Evolutionary conservation across 75 land plant genomes (phyloP).

Genomic region (Chamaecyparis obtusa): DNA sequence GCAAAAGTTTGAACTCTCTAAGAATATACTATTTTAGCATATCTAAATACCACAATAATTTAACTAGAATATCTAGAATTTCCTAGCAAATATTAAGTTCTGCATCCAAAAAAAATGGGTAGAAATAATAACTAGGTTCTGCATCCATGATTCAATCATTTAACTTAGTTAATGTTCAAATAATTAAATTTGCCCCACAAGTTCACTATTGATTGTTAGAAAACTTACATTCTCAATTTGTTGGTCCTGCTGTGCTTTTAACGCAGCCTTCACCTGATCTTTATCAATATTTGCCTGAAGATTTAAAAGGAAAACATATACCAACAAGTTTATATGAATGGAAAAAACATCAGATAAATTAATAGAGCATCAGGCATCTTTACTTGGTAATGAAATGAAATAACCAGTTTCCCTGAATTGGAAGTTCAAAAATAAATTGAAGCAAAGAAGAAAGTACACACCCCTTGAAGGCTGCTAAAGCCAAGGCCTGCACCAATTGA

Average conservation of each 20-base stretch:
- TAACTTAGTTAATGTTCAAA: neutral
- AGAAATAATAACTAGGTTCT: no score
- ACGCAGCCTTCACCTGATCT: conserved; percentile 97
- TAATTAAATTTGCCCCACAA: neutral
- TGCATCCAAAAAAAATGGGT: neutral
- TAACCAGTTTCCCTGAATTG: neutral
- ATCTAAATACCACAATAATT: neutral
- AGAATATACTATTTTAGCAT: neutral
- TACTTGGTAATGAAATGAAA: neutral
- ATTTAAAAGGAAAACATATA: neutral
- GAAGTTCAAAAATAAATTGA: conserved; percentile 5
- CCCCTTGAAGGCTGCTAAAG: conserved; percentile 94
- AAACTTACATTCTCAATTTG: conserved; percentile 89
- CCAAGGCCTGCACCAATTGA: conserved; percentile 98
- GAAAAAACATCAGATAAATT: neutral
- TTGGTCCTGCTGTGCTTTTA: conserved; percentile 96
- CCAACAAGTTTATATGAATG: neutral
- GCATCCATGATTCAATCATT: neutral
- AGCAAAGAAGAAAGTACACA: conserved; percentile 24
- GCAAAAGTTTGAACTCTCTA: no score
- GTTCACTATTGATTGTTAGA: neutral
- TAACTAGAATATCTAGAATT: neutral
- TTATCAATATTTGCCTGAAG: conserved; percentile 74
- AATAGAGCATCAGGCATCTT: conserved; percentile 1
- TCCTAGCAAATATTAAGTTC: neutral